phyloP scores from a whole-genome alignment of 208 protist genomes.

The Crithidia thermophila region DNA sequence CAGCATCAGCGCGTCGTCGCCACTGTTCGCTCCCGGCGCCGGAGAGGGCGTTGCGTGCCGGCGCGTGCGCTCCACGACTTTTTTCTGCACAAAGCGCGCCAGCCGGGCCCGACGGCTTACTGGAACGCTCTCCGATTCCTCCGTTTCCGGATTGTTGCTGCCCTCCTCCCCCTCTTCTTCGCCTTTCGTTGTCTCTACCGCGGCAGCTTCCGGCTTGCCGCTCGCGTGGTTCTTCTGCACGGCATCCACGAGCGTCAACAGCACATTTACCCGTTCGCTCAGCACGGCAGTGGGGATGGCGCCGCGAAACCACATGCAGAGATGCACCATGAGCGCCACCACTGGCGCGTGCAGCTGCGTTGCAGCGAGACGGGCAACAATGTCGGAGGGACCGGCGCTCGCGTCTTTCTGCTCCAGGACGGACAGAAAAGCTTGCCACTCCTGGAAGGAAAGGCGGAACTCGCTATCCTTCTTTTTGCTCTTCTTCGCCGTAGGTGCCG shows the following conservation, averaged over 20 bases:
- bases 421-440: slow-evolving; percentile 76
- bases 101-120: slow-evolving; percentile 17
- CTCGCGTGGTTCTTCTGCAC: background rate
- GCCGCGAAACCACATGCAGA: slow-evolving; percentile 57
- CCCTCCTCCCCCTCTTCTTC: background rate
- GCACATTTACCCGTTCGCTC: slow-evolving; percentile 26
- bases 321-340: slow-evolving; percentile 65
- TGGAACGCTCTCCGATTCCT: background rate
- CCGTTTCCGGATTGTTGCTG: background rate
- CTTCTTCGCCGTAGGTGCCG: too few species aligned
- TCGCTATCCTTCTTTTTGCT: slow-evolving; percentile 13
- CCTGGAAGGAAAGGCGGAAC: slow-evolving; percentile 67
- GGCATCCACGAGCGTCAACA: slow-evolving; percentile 30
- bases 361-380: slow-evolving; percentile 33
- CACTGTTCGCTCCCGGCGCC: too few species aligned
- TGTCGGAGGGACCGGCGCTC: slow-evolving; percentile 41
- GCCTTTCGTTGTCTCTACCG: too few species aligned
- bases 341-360: slow-evolving; percentile 50
- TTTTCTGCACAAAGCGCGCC: slow-evolving; percentile 17
- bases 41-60: background rate
- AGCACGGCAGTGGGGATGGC: slow-evolving; percentile 36
- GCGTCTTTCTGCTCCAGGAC: slow-evolving; percentile 36
- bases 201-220: too few species aligned
- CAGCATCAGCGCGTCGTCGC: slow-evolving; percentile 17
- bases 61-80: slow-evolving; percentile 2